These are phyloP conservation scores for Suillus brevipes DNA, from an alignment of 768 basidiomycete species.

Conservation along the genomic window DNA sequence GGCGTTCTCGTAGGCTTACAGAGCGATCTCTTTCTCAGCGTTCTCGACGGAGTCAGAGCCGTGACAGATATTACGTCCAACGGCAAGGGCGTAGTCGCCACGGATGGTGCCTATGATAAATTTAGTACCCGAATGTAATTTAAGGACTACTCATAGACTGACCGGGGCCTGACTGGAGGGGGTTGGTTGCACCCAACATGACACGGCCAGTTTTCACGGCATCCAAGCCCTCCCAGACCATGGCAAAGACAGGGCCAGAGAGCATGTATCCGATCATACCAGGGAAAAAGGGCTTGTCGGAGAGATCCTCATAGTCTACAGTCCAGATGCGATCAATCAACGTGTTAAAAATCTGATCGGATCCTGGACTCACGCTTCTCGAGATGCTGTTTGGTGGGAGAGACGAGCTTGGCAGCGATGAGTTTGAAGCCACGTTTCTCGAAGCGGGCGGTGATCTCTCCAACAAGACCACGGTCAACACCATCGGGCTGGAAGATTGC, in stretches of 20 bases:
- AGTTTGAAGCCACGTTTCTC: constrained; percentile 99
- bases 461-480: constrained; percentile 94
- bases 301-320: constrained; percentile 94
- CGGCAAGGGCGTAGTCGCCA: constrained; percentile 91
- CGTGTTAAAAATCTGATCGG: neutral
- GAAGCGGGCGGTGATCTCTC: constrained; percentile 94
- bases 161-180: constrained; percentile 86
- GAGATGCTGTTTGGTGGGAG: constrained; percentile 79
- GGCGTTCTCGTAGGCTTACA: constrained; percentile 53
- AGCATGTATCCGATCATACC: constrained; percentile 96
- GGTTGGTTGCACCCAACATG: constrained; percentile 98
- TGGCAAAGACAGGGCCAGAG: constrained; percentile 91
- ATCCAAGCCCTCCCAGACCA: constrained; percentile 94
- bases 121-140: constrained; percentile 9
- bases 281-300: constrained; percentile 93
- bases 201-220: constrained; percentile 93
- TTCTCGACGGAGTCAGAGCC: constrained; percentile 87
- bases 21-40: constrained; percentile 91
- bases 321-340: constrained; percentile 2
- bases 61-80: constrained; percentile 94
- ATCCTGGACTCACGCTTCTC: constrained; percentile 66
- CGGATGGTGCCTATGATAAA: constrained; percentile 80
- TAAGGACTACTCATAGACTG: constrained; percentile 25
- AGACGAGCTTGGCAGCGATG: constrained; percentile 88
- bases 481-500: constrained; percentile 80